Base-by-base conservation (phyloP, 2,329 filamentous ascomycete genomes). In the Paecilomyces dactylethromorphus region DNA sequence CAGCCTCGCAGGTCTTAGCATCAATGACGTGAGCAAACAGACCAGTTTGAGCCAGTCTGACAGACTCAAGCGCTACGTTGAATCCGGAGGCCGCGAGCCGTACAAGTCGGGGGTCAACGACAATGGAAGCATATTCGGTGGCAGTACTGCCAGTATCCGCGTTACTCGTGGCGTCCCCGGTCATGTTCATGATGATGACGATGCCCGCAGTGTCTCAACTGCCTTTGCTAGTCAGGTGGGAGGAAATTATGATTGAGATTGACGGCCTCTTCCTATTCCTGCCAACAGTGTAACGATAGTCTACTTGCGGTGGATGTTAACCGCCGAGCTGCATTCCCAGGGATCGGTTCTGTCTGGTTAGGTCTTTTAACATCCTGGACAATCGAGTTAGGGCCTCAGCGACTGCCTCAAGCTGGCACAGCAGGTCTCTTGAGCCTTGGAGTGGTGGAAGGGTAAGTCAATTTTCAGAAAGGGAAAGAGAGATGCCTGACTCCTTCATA, bases 181-280 rank as follows among this genome's bases (percentile, higher is more conserved):
- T 24, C 71, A 75, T 58, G 63, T 70, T 39, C 75, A 78, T 50
- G 81, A 88, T 62, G 94, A 99, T 66, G 94, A 99, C 65, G 94
- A 97, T 72, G 91, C 94, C 69, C 91, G 94, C 77, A 97, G 93
- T 76, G 86, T 97, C 69, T 96, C 91, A 70, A 97, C 94, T 56
- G 92, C 92, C 54, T 99, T 97, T 78, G 92, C 93, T 62, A 97
- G 92, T 78, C 94, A 97, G 76, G 87, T 97, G 65, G 92, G 91
- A 58, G 82, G 82, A 50, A 82, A 79, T 66, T 85, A 85, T 68
- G 84, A 86, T 71, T 85, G 82, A 85, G 65, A 61, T 56, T 62
- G 45, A 29, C 45, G 21, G n/a, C 21, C 29, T 54, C 26, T 53
- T 54, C 18, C 49, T 55, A 57, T 58, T 59, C 58, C 51, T 29